Base-by-base conservation (phyloP, 2,329 filamentous ascomycete species). In the Aspergillus bombycis region DNA sequence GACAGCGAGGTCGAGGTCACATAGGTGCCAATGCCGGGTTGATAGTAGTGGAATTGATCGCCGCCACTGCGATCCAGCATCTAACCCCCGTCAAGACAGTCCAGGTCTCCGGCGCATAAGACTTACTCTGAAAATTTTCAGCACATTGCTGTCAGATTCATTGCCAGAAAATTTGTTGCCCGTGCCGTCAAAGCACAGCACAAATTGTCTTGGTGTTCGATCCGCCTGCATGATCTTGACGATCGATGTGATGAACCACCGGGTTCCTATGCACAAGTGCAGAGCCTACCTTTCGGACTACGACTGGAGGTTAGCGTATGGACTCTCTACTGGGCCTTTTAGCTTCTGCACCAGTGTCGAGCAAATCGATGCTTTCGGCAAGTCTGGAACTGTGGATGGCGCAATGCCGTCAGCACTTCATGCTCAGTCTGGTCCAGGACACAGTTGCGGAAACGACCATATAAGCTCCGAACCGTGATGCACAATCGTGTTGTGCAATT, bases 11-110 rank as follows among this genome's bases (percentile, higher is more conserved):
- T 74, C 3, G 73, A 72, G 1, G 76, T 77, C 59, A 80, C 77
- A 66, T 82, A 81, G 26, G 80, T 82, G 28, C 80, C 80, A 66
- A 81, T 81, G 4, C 80, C 80, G 1, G 80, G 76, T 56, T 80
- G 78, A 65, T 80, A 80, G 62, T 80, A 80, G 63, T 80, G 78
- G 65, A 77, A 79, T 55, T 79, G 77, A 60, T 76, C 72, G 54
- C 74, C 73, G 58, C 78, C 70, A 62, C 72, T 77, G 61, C 78
- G 77, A 62, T 80, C 77, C 10, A 80, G 72, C 78, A 80, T 80
- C 72, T 78, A 38, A 0, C 12, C 19, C 38, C 2, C 3, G 38
- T 41, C 16, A 41, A 41, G 2, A 9, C 8, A 19, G 16, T n/a
- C 38, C 38, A 1, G 3, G 0, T 5, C 16, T 41, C 38, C 6